Evolutionary conservation across 208 protist species (phyloP).

Genomic region (Naegleria fowleri): DNA sequence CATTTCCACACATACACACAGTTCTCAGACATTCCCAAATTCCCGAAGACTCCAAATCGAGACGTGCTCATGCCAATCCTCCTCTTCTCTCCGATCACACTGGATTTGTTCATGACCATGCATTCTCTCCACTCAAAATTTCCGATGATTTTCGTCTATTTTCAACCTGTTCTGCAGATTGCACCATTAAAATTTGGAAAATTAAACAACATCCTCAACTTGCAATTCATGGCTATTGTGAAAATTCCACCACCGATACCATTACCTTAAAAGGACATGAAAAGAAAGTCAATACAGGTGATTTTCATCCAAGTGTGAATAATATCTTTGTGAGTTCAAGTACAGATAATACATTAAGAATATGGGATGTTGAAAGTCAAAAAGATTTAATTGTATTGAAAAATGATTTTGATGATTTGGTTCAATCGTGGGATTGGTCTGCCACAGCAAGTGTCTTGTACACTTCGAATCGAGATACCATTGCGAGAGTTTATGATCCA

Average conservation of each 20-base stretch:
- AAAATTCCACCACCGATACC: background rate
- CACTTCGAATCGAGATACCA: background rate
- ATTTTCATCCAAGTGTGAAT: background rate
- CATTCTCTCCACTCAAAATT: background rate
- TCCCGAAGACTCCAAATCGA: background rate
- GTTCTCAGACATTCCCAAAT: background rate
- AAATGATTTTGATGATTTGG: background rate
- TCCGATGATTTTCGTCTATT: background rate
- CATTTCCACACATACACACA: background rate
- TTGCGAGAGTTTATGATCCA: constrained; percentile 8
- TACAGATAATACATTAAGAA: background rate
- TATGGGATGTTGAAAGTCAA: background rate
- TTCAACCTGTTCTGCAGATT: constrained; percentile 5
- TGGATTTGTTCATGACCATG: constrained; percentile 3
- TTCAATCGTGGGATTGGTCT: background rate
- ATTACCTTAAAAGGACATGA: background rate
- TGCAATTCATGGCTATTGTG: background rate
- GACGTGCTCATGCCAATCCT: constrained; percentile 6
- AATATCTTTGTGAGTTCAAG: background rate
- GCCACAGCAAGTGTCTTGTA: background rate
- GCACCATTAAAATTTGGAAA: background rate
- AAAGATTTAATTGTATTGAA: background rate
- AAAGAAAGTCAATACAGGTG: background rate
- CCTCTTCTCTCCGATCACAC: background rate
- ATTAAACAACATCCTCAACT: background rate